Percentiles rank a stretch among this genome's conserved stretches.
These are phyloP conservation scores for Russula emetica DNA, from an alignment of 768 basidiomycete species.

Conservation along the genomic window DNA sequence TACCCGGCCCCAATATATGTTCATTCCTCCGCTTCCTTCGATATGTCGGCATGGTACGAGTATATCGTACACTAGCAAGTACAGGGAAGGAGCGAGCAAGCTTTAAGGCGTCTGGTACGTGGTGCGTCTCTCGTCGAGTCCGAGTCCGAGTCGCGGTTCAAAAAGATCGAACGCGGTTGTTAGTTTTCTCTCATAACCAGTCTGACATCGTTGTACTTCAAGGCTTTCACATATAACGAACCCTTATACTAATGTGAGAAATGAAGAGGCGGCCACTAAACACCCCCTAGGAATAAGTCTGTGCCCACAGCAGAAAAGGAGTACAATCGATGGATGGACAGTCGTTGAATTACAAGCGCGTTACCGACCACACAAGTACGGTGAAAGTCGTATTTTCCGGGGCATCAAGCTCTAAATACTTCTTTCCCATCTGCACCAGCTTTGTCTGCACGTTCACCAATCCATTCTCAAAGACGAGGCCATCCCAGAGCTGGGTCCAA, in stretches of 20 bases:
- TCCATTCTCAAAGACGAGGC: constrained; percentile 26
- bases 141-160: background rate
- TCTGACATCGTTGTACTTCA: background rate
- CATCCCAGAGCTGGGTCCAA: constrained; percentile 29
- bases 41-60: background rate
- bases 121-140: background rate
- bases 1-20: background rate
- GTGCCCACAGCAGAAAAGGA: no score
- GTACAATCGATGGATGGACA: background rate
- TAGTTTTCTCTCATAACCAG: background rate
- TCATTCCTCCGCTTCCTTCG: background rate
- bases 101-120: background rate
- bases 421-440: background rate
- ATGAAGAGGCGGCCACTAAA: no score
- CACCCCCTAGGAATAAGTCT: no score
- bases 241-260: no score
- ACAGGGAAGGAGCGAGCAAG: background rate
- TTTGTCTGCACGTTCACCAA: constrained; percentile 21
- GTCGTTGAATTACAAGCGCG: background rate
- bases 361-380: constrained; percentile 2
- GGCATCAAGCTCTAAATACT: background rate
- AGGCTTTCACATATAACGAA: background rate
- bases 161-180: background rate
- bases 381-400: background rate
- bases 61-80: background rate